These are phyloP conservation scores for Prunus yedoensis DNA, from an alignment of 331 rosid genomes.

Conservation along the genomic window DNA sequence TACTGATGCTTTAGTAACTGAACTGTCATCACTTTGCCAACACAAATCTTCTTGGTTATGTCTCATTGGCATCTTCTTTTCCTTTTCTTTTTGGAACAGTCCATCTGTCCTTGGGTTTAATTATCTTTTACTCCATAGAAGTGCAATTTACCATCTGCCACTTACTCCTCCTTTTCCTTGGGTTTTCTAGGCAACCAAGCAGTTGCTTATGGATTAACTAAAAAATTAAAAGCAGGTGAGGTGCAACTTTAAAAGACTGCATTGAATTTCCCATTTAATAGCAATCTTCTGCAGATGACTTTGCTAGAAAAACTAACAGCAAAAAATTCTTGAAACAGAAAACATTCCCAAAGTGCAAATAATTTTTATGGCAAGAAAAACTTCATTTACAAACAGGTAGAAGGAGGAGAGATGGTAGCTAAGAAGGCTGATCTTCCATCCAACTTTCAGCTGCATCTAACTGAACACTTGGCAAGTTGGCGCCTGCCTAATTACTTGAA, in stretches of 20 bases:
- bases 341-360: background rate
- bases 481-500: background rate
- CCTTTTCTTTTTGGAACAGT: background rate
- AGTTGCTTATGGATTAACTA: background rate
- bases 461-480: background rate
- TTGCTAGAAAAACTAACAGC: background rate
- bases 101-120: conserved; percentile 1
- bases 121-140: background rate
- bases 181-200: background rate
- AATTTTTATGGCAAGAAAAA: too few species aligned
- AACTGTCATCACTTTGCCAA: conserved; percentile 26
- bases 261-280: background rate
- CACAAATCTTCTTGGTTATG: conserved; percentile 12
- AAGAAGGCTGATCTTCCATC: too few species aligned
- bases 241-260: background rate
- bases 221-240: background rate
- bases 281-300: background rate
- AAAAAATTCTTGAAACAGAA: background rate
- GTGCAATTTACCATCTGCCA: background rate
- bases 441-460: background rate
- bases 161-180: background rate
- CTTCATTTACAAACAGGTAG: too few species aligned
- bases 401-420: too few species aligned
- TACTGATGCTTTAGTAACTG: conserved; percentile 22
- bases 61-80: conserved; percentile 8